phyloP scores from a whole-genome alignment of 2,329 filamentous ascomycete species.

The Microsporum audouinii region DNA sequence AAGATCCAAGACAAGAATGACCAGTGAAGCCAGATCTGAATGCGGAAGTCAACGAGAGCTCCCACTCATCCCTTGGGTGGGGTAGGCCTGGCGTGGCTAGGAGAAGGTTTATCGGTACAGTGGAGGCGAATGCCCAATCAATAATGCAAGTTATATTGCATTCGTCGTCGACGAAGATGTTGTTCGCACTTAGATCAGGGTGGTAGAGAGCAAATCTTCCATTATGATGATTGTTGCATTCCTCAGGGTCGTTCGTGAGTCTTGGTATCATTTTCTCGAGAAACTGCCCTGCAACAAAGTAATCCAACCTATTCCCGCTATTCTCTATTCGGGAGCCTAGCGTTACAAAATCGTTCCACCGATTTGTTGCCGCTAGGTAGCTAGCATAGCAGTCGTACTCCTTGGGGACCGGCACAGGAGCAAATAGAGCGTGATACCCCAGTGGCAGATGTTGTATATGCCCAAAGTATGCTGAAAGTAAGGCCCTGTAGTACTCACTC shows the following conservation, averaged over 20 bases:
- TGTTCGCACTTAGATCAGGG: slow-evolving; percentile 31
- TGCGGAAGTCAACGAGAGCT: slow-evolving; percentile 6
- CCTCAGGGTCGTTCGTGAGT: not conserved
- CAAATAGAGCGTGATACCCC: slow-evolving; percentile 8
- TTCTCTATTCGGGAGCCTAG: slow-evolving; percentile 17
- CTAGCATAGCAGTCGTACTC: slow-evolving; percentile 8
- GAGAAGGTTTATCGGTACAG: slow-evolving; percentile 16
- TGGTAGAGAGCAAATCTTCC: slow-evolving; percentile 15
- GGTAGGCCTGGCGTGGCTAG: slow-evolving; percentile 17
- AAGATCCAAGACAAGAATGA: not conserved
- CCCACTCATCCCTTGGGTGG: slow-evolving; percentile 15
- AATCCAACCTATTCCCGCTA: slow-evolving; percentile 19
- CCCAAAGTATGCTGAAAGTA: slow-evolving; percentile 14
- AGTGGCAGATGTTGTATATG: slow-evolving; percentile 13
- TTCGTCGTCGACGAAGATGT: slow-evolving; percentile 27
- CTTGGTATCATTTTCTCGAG: slow-evolving; percentile 15
- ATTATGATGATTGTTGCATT: not conserved
- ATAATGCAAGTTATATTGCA: slow-evolving; percentile 26
- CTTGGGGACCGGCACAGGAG: slow-evolving; percentile 4
- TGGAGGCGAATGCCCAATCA: slow-evolving; percentile 21
- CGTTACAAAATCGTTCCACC: slow-evolving; percentile 20
- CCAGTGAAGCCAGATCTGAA: slow-evolving; percentile 12
- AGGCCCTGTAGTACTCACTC: slow-evolving; percentile 16
- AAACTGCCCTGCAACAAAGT: slow-evolving; percentile 16
- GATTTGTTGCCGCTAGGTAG: slow-evolving; percentile 13